These are phyloP conservation scores for Colletotrichum gloeosporioides DNA, from an alignment of 2,329 filamentous ascomycete genomes.

Conservation along the genomic window DNA sequence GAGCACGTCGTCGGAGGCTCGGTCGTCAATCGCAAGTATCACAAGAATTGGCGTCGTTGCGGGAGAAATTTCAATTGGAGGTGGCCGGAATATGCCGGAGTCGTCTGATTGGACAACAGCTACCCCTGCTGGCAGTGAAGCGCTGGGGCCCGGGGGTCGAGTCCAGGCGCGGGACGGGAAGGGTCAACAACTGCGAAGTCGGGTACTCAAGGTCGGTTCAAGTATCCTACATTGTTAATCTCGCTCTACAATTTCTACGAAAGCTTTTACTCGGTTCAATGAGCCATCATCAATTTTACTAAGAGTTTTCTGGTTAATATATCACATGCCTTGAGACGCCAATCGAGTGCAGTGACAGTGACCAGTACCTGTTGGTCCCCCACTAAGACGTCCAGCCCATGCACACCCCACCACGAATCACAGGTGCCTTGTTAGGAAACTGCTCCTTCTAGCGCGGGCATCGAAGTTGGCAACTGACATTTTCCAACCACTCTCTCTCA, in stretches of 20 bases:
- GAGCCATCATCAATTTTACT: neutral
- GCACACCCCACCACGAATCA: neutral
- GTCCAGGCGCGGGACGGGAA: neutral
- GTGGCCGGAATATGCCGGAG: conserved; percentile 5
- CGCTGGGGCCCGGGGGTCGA: neutral
- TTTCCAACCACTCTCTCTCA: neutral
- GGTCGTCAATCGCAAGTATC: conserved; percentile 7
- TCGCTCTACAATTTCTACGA: neutral
- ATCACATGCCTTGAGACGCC: neutral
- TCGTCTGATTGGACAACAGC: conserved; percentile 10
- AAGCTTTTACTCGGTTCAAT: neutral
- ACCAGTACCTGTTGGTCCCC: neutral
- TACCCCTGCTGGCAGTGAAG: neutral
- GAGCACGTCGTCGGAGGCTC: conserved; percentile 23
- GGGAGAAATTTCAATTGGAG: conserved; percentile 24
- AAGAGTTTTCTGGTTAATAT: neutral
- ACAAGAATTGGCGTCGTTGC: neutral
- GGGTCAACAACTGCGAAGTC: neutral
- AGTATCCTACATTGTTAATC: neutral
- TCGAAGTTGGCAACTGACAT: neutral
- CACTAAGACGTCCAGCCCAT: neutral
- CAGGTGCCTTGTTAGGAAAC: neutral
- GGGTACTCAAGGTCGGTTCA: neutral
- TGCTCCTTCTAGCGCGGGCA: conserved; percentile 1
- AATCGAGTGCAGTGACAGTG: neutral